Conservation (phyloP, 371 early-diverging fungal genomes). For the Chytridium lagenaria region DNA sequence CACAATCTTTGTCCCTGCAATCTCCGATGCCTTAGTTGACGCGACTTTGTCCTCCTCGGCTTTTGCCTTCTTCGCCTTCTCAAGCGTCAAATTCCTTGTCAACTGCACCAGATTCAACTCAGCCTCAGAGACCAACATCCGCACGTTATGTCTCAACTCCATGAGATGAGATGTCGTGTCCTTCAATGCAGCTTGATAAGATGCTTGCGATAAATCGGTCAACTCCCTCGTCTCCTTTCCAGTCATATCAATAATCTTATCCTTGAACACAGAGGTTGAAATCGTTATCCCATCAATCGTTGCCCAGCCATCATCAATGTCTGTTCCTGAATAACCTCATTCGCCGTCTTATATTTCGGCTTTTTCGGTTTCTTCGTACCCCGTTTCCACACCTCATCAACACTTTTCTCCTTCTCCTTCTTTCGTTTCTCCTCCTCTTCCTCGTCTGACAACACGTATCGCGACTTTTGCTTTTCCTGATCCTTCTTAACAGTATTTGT, state of each 20-base stretch:
- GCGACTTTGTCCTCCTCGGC: neutral
- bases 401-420: conserved; percentile 28
- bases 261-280: conserved; percentile 35
- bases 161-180: conserved; percentile 59
- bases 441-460: conserved; percentile 39
- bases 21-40: neutral
- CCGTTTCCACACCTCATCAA: conserved; percentile 63
- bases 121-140: conserved; percentile 73
- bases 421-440: conserved; percentile 57
- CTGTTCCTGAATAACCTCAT: conserved; percentile 64
- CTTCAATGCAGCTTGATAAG: conserved; percentile 58
- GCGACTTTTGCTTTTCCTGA: conserved; percentile 30
- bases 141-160: conserved; percentile 81
- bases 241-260: conserved; percentile 86
- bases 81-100: conserved; percentile 57
- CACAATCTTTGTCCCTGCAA: neutral
- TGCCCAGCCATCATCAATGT: conserved; percentile 38
- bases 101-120: conserved; percentile 72
- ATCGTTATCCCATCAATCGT: conserved; percentile 1
- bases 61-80: conserved; percentile 16
- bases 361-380: conserved; percentile 56
- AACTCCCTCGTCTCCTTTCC: conserved; percentile 72
- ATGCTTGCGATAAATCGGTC: conserved; percentile 36
- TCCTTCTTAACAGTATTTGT: conserved; percentile 51
- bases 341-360: conserved; percentile 74